Evolutionary conservation across 495 filamentous ascomycete genomes (phyloP).

Genomic region (Margaritispora aquatica): DNA sequence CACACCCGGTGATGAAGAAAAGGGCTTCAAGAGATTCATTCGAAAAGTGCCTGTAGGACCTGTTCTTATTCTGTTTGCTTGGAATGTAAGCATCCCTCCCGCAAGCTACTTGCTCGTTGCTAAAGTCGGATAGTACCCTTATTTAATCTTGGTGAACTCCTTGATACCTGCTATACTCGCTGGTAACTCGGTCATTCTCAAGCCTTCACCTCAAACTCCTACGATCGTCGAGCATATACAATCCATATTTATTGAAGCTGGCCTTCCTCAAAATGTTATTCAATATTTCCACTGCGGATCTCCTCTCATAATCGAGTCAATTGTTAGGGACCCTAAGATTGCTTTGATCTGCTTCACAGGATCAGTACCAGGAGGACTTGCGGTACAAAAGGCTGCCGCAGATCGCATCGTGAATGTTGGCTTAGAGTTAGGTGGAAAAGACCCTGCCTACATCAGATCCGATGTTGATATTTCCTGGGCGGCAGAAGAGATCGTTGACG

Average conservation of each 20-base stretch:
- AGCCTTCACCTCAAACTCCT: conserved; percentile 90
- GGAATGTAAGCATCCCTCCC: conserved; percentile 64
- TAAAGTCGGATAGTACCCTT: conserved; percentile 67
- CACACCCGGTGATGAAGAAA: conserved; percentile 71
- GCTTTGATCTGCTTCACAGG: conserved; percentile 84
- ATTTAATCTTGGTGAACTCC: conserved; percentile 84
- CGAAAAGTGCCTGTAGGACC: conserved; percentile 80
- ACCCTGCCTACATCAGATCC: conserved; percentile 79
- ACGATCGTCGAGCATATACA: conserved; percentile 79
- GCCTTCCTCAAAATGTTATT: conserved; percentile 71
- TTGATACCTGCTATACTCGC: conserved; percentile 81
- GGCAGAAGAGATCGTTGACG: conserved; percentile 87
- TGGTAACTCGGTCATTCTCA: conserved; percentile 84
- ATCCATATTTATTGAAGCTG: conserved; percentile 67
- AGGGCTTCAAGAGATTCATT: conserved; percentile 85
- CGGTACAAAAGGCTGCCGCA: conserved; percentile 76
- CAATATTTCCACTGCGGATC: conserved; percentile 89
- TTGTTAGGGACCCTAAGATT: conserved; percentile 69
- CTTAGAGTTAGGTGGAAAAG: conserved; percentile 88
- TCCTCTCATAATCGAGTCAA: conserved; percentile 56
- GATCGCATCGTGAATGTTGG: conserved; percentile 77
- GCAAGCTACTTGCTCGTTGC: neutral
- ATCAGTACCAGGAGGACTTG: conserved; percentile 80
- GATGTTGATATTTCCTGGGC: conserved; percentile 89
- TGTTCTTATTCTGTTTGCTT: conserved; percentile 83